These are phyloP conservation scores for Globisporangium acanthophoron DNA, from an alignment of 352 stramenopile species.

Conservation along the genomic window DNA sequence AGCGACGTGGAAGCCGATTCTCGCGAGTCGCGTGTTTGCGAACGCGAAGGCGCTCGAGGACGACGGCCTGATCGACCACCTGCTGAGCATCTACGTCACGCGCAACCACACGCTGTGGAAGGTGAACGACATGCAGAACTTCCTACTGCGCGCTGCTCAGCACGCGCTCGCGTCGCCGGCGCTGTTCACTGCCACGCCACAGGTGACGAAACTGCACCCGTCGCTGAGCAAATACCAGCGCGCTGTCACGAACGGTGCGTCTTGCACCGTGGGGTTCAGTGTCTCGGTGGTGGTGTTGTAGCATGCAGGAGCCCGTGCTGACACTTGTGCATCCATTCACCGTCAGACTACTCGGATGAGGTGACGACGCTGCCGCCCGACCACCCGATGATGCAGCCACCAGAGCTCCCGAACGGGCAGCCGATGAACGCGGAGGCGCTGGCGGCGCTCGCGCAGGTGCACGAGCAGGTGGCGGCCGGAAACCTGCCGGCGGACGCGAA, in stretches of 20 bases:
- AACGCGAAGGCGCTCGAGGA: conserved; percentile 61
- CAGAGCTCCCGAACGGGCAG: conserved; percentile 53
- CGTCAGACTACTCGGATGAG: conserved; percentile 80
- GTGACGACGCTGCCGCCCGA: conserved; percentile 80
- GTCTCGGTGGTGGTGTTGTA: not conserved
- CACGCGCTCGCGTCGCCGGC: conserved; percentile 51
- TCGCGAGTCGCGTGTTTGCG: conserved; percentile 71
- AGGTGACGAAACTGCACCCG: conserved; percentile 52
- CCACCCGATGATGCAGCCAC: conserved; percentile 80
- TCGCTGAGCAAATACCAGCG: conserved; percentile 70
- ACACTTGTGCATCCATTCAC: not conserved
- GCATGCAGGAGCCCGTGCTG: too few species aligned
- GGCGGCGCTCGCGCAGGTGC: conserved; percentile 43
- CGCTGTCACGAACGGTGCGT: conserved; percentile 50
- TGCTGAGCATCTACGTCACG: conserved; percentile 79
- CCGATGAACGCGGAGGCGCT: conserved; percentile 54
- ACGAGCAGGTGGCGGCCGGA: conserved; percentile 57
- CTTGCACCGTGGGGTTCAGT: too few species aligned
- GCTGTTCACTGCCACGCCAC: conserved; percentile 39
- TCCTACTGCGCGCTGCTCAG: conserved; percentile 60
- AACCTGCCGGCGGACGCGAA: conserved; percentile 77
- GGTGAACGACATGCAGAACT: conserved; percentile 68
- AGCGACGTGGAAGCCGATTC: conserved; percentile 68
- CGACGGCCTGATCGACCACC: conserved; percentile 53
- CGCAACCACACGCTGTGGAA: conserved; percentile 81